Percentiles rank a stretch among this genome's conserved stretches.
Conservation (phyloP, 2,329 filamentous ascomycete genomes). For the Chalaropsis thielavioides region DNA sequence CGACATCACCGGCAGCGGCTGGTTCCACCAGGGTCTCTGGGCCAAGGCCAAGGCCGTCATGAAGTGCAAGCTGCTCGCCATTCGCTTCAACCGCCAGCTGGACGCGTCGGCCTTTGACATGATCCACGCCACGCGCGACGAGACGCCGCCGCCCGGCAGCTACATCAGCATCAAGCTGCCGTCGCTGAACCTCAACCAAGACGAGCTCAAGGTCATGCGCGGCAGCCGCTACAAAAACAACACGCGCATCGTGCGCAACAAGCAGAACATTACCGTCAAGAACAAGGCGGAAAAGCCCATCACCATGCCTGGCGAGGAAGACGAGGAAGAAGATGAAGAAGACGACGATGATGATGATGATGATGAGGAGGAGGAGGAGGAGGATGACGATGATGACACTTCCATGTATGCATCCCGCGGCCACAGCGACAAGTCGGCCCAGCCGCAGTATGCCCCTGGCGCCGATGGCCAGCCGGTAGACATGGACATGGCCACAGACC, state of each 20-base stretch:
- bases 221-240: slow-evolving; percentile 23
- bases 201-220: slow-evolving; percentile 25
- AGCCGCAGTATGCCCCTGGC: background rate
- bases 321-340: slow-evolving; percentile 11
- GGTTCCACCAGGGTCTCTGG: slow-evolving; percentile 70
- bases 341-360: slow-evolving; percentile 12
- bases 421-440: background rate
- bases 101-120: slow-evolving; percentile 34
- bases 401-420: background rate
- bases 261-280: slow-evolving; percentile 20
- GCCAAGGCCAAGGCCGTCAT: slow-evolving; percentile 76
- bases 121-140: slow-evolving; percentile 28
- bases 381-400: slow-evolving; percentile 19
- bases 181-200: slow-evolving; percentile 27
- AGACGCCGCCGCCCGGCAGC: slow-evolving; percentile 22
- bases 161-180: slow-evolving; percentile 28
- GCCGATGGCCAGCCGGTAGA: background rate
- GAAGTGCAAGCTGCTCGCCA: slow-evolving; percentile 65
- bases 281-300: slow-evolving; percentile 16
- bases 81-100: slow-evolving; percentile 42
- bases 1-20: slow-evolving; percentile 55
- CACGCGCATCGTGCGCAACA: slow-evolving; percentile 20
- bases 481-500: background rate
- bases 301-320: slow-evolving; percentile 13
- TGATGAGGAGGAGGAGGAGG: slow-evolving; percentile 16